Evolutionary conservation across 2,329 filamentous ascomycete species (phyloP), one percentile per base, ranked within the genome.

Genomic region (Penicillium nordicum): DNA sequence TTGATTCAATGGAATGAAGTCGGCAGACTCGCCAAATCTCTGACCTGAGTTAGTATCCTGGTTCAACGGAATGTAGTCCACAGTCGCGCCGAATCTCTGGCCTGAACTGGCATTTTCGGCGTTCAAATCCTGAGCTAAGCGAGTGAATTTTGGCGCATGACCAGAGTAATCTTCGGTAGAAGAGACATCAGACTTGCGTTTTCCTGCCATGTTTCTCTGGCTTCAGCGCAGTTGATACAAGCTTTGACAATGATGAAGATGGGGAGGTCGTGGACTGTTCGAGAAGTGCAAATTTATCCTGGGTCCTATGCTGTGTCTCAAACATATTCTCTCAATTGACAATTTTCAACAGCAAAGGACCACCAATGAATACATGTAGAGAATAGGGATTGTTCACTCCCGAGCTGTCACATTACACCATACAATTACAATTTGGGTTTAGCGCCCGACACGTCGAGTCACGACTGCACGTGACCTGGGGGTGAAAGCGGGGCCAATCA

Each of bases 1-100:
- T 40, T 73, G 72, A 34, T 60, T 69, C 21, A 73, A 55, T n/a
- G 72, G 67, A 11, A 74, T 57, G 18, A 67, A 73, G 6, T 67
- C 57, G 21, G 65, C 56, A 9, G 58, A 53, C 58, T 71, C 57
- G 3, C 69, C 68, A 54, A 73, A 65, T 32, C 67, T 67, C 53
- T 70, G 65, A 5, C 63, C 68, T 27, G 29, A 18, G 38, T 14
- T 44, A 23, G 9, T 42, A n/a, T 30, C 18, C 9, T 42, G 29
- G 29, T 34, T n/a, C 29, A 46, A 34, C 12, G 43, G 14, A 46
- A 46, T 34, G 29, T 46, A 46, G 18, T 46, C 43, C 12, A 34
- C 29, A 23, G 29, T 21, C 60, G 71, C 59, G 3, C 69, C 68
- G 54, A 72, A 67, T 38, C 67, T 67, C 50, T 71, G 65, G 5